Conservation (phyloP, 2,329 filamentous ascomycete species). For the Huntiella omanensis region DNA sequence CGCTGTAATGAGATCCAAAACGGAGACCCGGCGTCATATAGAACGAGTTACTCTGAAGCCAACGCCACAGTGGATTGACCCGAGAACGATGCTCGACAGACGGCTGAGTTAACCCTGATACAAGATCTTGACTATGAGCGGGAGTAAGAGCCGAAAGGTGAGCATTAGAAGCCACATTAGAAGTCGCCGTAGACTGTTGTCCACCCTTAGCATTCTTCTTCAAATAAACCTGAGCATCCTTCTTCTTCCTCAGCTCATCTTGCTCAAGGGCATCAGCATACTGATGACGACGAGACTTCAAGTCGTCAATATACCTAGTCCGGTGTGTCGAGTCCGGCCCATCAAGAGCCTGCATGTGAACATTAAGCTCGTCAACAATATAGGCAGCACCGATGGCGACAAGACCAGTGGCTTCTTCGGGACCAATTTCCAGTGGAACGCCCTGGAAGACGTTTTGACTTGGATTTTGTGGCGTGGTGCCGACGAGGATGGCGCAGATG, state of each 20-base stretch:
- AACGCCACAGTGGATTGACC: conserved; percentile 47
- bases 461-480: conserved; percentile 76
- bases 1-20: conserved; percentile 85
- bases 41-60: conserved; percentile 53
- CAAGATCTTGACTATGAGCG: conserved; percentile 2
- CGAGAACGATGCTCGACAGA: conserved; percentile 21
- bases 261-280: conserved; percentile 3
- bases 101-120: conserved; percentile 14
- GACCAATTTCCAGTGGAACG: conserved; percentile 72
- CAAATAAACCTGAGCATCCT: conserved; percentile 12
- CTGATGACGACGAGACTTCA: conserved; percentile 6
- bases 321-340: conserved; percentile 24
- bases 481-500: conserved; percentile 71
- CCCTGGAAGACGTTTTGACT: conserved; percentile 91
- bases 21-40: conserved; percentile 82
- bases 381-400: conserved; percentile 60
- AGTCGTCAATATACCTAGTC: conserved; percentile 1
- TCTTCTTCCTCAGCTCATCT: conserved; percentile 8
- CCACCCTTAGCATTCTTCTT: conserved; percentile 13
- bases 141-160: conserved; percentile 1
- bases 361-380: conserved; percentile 59
- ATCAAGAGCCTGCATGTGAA: conserved; percentile 47
- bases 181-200: not conserved
- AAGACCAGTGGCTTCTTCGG: conserved; percentile 71
- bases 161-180: not conserved